Conservation (phyloP, 2,329 filamentous ascomycete genomes). For the Fusarium sp. region DNA sequence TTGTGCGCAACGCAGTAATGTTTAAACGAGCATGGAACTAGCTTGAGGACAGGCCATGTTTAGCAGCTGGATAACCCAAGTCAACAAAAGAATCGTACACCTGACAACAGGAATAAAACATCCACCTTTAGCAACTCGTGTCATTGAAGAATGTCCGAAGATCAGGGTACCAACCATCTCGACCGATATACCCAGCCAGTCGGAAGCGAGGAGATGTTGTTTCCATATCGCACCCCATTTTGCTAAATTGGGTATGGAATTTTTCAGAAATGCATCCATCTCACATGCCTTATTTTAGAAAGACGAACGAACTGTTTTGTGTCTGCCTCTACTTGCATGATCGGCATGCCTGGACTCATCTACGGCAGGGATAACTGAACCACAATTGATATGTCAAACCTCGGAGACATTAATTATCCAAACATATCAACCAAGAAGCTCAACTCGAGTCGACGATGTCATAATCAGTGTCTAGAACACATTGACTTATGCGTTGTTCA, state of each 20-base stretch:
- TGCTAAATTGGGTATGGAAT: slow-evolving; percentile 13
- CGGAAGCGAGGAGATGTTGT: slow-evolving; percentile 11
- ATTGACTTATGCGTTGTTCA: slow-evolving; percentile 31
- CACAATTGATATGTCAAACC: slow-evolving; percentile 9
- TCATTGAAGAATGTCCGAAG: not conserved
- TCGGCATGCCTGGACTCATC: slow-evolving; percentile 29
- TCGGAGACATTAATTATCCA: not conserved
- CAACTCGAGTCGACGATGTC: slow-evolving; percentile 27
- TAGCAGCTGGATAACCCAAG: not conserved
- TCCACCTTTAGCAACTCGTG: not conserved
- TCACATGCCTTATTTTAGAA: slow-evolving; percentile 8
- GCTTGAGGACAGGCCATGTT: not conserved
- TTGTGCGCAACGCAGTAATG: not conserved
- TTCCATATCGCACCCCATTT: slow-evolving; percentile 15
- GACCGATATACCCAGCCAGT: slow-evolving; percentile 9
- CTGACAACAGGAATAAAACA: not conserved
- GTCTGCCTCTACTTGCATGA: slow-evolving; percentile 24
- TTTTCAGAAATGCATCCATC: slow-evolving; percentile 18
- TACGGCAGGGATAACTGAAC: slow-evolving; percentile 24
- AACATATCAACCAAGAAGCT: not conserved
- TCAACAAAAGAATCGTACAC: not conserved
- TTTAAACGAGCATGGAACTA: not conserved
- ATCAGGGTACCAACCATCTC: slow-evolving; percentile 4
- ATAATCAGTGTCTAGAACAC: slow-evolving; percentile 17
- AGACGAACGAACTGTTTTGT: slow-evolving; percentile 10